Conservation (phyloP, 2,329 filamentous ascomycete species). For the Paecilomyces fulvus region DNA sequence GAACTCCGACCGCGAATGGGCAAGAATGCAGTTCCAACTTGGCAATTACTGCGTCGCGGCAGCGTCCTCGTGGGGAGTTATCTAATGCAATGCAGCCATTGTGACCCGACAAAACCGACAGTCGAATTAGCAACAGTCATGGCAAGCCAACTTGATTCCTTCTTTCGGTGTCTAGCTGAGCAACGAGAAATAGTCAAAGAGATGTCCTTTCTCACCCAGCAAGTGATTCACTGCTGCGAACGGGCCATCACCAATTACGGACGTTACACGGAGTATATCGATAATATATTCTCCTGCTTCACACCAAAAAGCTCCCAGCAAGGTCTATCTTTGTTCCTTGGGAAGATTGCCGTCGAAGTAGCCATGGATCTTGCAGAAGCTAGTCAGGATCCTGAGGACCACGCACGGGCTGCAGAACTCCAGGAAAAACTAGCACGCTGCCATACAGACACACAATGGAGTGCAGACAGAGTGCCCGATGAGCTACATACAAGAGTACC, state of each 20-base stretch:
- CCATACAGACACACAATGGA: conserved; percentile 6
- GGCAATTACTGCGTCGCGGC: conserved; percentile 23
- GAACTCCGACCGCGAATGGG: conserved; percentile 4
- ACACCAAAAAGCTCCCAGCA: conserved; percentile 11
- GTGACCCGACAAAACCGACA: conserved; percentile 5
- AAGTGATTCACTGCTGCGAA: conserved; percentile 26
- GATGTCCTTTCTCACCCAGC: conserved; percentile 24
- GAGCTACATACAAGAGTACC: conserved; percentile 15
- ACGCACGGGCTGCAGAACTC: conserved; percentile 31
- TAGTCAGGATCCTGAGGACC: conserved; percentile 28
- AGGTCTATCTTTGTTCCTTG: conserved; percentile 21
- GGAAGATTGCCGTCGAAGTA: conserved; percentile 28
- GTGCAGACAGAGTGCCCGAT: conserved; percentile 4
- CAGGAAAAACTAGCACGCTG: conserved; percentile 22
- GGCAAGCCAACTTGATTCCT: conserved; percentile 18
- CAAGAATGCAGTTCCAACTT: conserved; percentile 8
- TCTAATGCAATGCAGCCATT: conserved; percentile 20
- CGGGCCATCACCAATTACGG: conserved; percentile 14
- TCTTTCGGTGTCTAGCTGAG: conserved; percentile 18
- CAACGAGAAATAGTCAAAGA: conserved; percentile 25
- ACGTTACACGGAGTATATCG: conserved; percentile 17
- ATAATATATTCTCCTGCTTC: conserved; percentile 17
- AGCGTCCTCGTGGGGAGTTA: conserved; percentile 23
- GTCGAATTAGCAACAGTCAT: conserved; percentile 8
- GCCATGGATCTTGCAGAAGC: conserved; percentile 34